phyloP scores from a whole-genome alignment of 202 grass and related monocot species.

The Setaria viridis region DNA sequence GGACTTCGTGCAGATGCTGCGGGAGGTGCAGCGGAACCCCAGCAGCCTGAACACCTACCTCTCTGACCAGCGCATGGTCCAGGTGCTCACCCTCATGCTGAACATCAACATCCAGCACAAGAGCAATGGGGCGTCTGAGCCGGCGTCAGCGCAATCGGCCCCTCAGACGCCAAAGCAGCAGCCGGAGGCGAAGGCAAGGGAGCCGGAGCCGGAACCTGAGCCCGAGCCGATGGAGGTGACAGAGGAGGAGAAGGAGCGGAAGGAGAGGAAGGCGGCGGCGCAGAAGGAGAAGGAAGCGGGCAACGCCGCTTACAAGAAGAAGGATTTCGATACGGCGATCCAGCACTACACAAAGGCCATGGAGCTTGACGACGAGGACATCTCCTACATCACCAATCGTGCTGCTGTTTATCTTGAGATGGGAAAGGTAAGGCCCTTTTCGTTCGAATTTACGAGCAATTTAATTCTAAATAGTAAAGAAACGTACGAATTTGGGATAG shows the following conservation, averaged over 20 bases:
- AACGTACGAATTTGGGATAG: neutral
- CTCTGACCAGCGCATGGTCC: slow-evolving; percentile 85
- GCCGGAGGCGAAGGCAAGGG: slow-evolving; percentile 51
- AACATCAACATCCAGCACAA: slow-evolving; percentile 60
- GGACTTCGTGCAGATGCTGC: slow-evolving; percentile 83
- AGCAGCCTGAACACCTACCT: slow-evolving; percentile 73
- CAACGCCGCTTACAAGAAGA: slow-evolving; percentile 90
- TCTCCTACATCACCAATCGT: slow-evolving; percentile 85
- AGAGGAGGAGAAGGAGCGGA: slow-evolving; percentile 68
- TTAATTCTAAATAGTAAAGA: neutral
- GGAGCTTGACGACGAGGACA: slow-evolving; percentile 75
- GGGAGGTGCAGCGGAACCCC: slow-evolving; percentile 82
- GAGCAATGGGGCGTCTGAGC: slow-evolving; percentile 39
- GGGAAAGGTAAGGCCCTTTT: slow-evolving; percentile 66
- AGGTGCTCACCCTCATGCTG: slow-evolving; percentile 81
- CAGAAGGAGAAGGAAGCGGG: slow-evolving; percentile 90
- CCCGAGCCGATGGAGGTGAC: slow-evolving; percentile 67
- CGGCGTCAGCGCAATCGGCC: slow-evolving; percentile 48
- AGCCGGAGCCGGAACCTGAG: slow-evolving; percentile 52
- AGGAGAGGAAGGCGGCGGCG: slow-evolving; percentile 67
- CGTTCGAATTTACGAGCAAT: neutral
- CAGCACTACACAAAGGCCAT: slow-evolving; percentile 81
- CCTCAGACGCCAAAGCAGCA: slow-evolving; percentile 56
- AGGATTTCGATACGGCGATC: slow-evolving; percentile 88
- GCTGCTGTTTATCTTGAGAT: slow-evolving; percentile 97